Base-by-base conservation (phyloP, 768 basidiomycete genomes). In the Paxillus ammoniavirescens region DNA sequence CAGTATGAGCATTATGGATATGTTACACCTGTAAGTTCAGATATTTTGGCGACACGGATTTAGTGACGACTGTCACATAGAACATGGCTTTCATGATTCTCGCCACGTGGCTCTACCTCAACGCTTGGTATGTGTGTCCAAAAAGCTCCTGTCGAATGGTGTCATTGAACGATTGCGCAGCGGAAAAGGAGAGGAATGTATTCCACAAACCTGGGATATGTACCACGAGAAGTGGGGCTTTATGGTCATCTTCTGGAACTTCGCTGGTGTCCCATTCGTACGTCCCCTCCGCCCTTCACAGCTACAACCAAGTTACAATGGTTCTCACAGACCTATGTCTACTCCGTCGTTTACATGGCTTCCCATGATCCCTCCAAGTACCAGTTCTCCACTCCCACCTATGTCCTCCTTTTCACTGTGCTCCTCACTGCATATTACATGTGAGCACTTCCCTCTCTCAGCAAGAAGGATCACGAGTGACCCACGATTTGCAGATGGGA, bases 201-300 rank as follows among this genome's bases (percentile, higher is more conserved):
- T 95, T 57, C 92, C 93, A 6, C 92, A 96, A 71, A 95, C 93
- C 2, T 98, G 97, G 96, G 97, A 98, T 64, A 99, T 99, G 93
- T 97, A 87, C 77, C 92, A 96, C 63, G 96, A 99, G 67, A 99
- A 99, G 81, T 92, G 91, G 91, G 91, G 95, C 30, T 98, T 95
- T 79, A 88, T 98, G 83, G 87, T 98, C 59, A 97, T 97, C 66
- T 98, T 98, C 77, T 97, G 95, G 95, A 93, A 94, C 67, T 84
- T 93, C 61, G 91, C 94, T 2, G 94, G 93, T 42, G 92, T 93
- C 12, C 91, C 91, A 42, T 94, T 95, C 73, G 90, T 91, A 67
- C 58, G 89, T 21, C 21, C 72, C n/a, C 12, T 8, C 23, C 33
- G 5, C n/a, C n/a, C 37, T 50, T 26, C 18, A 10, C 8, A 23